Evolutionary conservation across 73 alveolate species (phyloP).

Genomic region (Uronychia binucleata): DNA sequence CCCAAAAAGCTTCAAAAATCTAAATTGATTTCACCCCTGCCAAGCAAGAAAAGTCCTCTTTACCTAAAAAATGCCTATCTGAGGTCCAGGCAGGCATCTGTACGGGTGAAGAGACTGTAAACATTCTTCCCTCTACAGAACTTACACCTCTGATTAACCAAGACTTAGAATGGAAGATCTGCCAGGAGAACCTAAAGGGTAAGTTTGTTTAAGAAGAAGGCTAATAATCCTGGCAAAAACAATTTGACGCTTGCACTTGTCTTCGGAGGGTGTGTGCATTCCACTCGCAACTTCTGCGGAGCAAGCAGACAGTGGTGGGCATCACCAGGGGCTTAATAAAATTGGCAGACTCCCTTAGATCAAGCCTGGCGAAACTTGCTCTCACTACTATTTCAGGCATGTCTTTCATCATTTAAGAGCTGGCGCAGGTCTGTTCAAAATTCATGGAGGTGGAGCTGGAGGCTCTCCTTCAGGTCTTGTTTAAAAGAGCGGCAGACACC

Average conservation of each 20-base stretch:
- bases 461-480: no score
- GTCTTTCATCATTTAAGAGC: background rate
- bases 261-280: background rate
- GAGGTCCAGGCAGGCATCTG: no score
- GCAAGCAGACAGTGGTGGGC: background rate
- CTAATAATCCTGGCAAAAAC: background rate
- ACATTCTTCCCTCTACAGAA: no score
- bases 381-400: background rate
- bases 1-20: no score
- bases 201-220: no score
- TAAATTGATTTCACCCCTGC: no score
- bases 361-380: slow-evolving; percentile 19
- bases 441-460: background rate
- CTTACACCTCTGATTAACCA: slow-evolving; percentile 4
- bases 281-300: background rate
- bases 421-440: background rate
- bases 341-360: slow-evolving; percentile 12
- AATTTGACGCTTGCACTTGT: background rate
- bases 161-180: slow-evolving; percentile 9
- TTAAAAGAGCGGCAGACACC: background rate
- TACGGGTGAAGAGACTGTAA: no score
- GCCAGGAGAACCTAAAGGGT: background rate
- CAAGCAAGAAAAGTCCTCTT: no score
- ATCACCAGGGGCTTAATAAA: slow-evolving; percentile 1
- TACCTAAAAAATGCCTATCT: no score